Percentiles rank a stretch among this genome's conserved stretches.
Conservation (phyloP, 2,329 filamentous ascomycete species). For the Colletotrichum echinochloae region DNA sequence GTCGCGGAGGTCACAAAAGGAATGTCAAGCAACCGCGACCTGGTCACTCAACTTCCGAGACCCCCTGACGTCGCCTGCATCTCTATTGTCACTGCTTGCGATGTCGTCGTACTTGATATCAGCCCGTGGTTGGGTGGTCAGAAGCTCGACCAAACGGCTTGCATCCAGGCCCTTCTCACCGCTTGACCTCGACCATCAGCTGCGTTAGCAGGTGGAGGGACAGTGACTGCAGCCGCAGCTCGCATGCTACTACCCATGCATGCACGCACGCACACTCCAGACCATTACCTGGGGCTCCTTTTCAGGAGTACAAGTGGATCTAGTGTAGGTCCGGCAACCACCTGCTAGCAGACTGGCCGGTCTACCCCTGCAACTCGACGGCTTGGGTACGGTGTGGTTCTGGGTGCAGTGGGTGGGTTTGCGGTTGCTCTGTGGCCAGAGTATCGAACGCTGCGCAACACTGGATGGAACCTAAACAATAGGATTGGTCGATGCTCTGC, state of each 20-base stretch:
- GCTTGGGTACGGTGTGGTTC: conserved; percentile 22
- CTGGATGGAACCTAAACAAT: conserved; percentile 16
- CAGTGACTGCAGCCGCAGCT: conserved; percentile 38
- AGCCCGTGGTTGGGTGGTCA: conserved; percentile 24
- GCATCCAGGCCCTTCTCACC: conserved; percentile 38
- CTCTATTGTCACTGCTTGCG: conserved; percentile 14
- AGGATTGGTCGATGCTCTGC: conserved; percentile 26
- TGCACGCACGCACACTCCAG: conserved; percentile 24
- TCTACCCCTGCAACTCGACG: conserved; percentile 28
- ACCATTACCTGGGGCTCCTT: conserved; percentile 9
- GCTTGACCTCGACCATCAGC: conserved; percentile 29
- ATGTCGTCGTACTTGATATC: conserved; percentile 29
- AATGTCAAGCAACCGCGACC: conserved; percentile 9
- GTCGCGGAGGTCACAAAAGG: conserved; percentile 10
- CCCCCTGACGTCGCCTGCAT: conserved; percentile 21
- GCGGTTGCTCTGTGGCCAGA: conserved; percentile 28
- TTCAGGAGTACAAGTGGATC: conserved; percentile 25
- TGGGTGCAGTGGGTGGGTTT: conserved; percentile 21
- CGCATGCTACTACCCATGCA: conserved; percentile 28
- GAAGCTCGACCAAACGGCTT: conserved; percentile 40
- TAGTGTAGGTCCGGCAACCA: conserved; percentile 15
- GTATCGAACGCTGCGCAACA: conserved; percentile 14
- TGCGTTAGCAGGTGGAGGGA: conserved; percentile 33
- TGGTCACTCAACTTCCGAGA: conserved; percentile 12
- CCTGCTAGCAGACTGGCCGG: conserved; percentile 22